A percentile compares a stretch with the other conserved stretches of the same genome.
phyloP scores from a whole-genome alignment of 345 rosid genomes.

The Bruguiera sexangula region DNA sequence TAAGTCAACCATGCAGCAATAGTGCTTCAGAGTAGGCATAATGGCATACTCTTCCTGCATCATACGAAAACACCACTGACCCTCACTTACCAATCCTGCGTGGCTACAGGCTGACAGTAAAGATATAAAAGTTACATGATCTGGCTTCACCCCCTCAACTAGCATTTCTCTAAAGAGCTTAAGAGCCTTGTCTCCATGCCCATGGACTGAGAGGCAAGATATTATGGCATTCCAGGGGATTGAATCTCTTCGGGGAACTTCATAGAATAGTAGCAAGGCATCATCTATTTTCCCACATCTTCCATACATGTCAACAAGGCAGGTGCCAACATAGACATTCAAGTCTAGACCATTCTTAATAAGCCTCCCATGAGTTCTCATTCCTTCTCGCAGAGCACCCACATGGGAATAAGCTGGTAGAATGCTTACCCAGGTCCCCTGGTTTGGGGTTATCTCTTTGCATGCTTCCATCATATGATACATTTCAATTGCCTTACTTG shows the following conservation, averaged over 20 bases:
- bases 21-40: constrained; percentile 73
- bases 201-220: constrained; percentile 80
- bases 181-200: constrained; percentile 58
- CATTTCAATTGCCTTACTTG: constrained; percentile 57
- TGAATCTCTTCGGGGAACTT: constrained; percentile 59
- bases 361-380: constrained; percentile 67
- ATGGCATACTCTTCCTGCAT: constrained; percentile 61
- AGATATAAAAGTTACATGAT: constrained; percentile 71
- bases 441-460: constrained; percentile 48
- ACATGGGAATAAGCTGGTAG: constrained; percentile 70
- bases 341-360: constrained; percentile 47
- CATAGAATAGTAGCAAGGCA: constrained; percentile 59
- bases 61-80: constrained; percentile 43
- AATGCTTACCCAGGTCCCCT: constrained; percentile 77
- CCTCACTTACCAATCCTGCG: constrained; percentile 75
- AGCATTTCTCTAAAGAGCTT: constrained; percentile 59
- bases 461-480: constrained; percentile 34
- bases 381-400: constrained; percentile 62
- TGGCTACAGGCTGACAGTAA: constrained; percentile 86
- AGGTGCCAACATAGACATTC: constrained; percentile 60
- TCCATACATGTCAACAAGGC: constrained; percentile 79
- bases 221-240: constrained; percentile 90
- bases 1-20: constrained; percentile 82
- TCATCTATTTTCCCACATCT: constrained; percentile 70
- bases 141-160: constrained; percentile 51